Percentiles rank a stretch among this genome's conserved stretches.
Conservation (phyloP, 176 grass and related monocot genomes). For the Carex kokanica region DNA sequence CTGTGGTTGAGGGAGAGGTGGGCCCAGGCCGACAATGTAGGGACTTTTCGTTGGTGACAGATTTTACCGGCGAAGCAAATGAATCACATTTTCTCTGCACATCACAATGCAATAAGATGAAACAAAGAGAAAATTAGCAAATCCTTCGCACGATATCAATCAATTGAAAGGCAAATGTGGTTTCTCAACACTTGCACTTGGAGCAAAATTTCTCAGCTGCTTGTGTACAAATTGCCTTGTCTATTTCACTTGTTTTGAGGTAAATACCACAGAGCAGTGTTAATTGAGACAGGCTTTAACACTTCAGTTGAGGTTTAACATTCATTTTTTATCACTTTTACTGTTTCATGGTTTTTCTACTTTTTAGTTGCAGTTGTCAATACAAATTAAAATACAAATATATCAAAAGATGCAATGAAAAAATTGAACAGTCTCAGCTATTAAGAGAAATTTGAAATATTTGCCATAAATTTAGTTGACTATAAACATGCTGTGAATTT, state of each 20-base stretch:
- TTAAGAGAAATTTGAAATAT: not conserved
- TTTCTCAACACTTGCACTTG: not conserved
- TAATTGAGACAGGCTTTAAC: not conserved
- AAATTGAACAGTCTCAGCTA: not conserved
- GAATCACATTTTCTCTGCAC: slow-evolving; percentile 82
- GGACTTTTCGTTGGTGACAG: slow-evolving; percentile 81
- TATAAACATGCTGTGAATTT: not conserved
- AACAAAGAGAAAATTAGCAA: not conserved
- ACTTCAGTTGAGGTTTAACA: not conserved
- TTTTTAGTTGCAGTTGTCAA: not conserved
- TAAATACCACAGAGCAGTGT: not conserved
- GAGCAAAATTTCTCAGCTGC: not conserved
- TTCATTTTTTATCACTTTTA: not conserved
- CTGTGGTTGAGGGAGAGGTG: slow-evolving; percentile 35
- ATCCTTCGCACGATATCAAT: not conserved
- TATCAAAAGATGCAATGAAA: not conserved
- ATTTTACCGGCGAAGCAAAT: slow-evolving; percentile 75
- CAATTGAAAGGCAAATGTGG: not conserved
- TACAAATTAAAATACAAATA: not conserved
- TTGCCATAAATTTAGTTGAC: not conserved
- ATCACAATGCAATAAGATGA: slow-evolving; percentile 6
- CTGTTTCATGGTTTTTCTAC: not conserved
- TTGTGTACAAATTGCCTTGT: not conserved
- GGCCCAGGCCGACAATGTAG: slow-evolving; percentile 48
- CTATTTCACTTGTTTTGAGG: slow-evolving; percentile 6